These are phyloP conservation scores for Buddleja alternifolia DNA, from an alignment of 257 asterid genomes.

Conservation along the genomic window DNA sequence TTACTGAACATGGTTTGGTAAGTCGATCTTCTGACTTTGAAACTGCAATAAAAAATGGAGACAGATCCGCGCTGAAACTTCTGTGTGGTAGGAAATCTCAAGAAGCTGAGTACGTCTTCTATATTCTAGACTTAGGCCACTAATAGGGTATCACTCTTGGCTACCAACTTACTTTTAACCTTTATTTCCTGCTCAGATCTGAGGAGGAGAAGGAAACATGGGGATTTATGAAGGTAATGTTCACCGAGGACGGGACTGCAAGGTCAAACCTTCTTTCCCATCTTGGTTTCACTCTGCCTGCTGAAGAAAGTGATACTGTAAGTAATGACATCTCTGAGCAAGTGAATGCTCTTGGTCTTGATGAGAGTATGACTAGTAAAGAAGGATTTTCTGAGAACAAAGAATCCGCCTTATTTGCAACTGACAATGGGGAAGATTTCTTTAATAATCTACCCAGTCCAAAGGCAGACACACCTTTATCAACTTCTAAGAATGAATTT, in stretches of 20 bases:
- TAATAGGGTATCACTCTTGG: constrained; percentile 1
- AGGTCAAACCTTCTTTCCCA: constrained; percentile 65
- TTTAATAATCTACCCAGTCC: constrained; percentile 73
- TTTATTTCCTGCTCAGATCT: constrained; percentile 44
- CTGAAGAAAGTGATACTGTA: constrained; percentile 39
- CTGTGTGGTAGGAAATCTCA: constrained; percentile 63
- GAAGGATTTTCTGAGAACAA: constrained; percentile 36
- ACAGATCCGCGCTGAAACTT: constrained; percentile 52
- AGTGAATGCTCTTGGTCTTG: constrained; percentile 49
- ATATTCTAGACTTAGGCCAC: background rate
- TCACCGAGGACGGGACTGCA: constrained; percentile 68
- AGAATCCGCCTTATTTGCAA: constrained; percentile 33
- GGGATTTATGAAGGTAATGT: constrained; percentile 71
- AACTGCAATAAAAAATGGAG: constrained; percentile 59
- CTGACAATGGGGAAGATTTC: constrained; percentile 71
- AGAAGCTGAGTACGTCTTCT: constrained; percentile 60
- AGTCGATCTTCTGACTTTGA: constrained; percentile 65
- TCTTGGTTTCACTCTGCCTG: constrained; percentile 59
- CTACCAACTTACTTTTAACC: background rate
- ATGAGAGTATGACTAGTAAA: constrained; percentile 35
- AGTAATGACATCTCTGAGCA: constrained; percentile 48
- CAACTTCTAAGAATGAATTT: constrained; percentile 48
- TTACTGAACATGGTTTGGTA: constrained; percentile 56
- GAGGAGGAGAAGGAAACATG: constrained; percentile 64
- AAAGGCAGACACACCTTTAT: constrained; percentile 57